Base-by-base conservation (phyloP, 1,284 basidiomycete genomes). In the Irpex rosettiformis region DNA sequence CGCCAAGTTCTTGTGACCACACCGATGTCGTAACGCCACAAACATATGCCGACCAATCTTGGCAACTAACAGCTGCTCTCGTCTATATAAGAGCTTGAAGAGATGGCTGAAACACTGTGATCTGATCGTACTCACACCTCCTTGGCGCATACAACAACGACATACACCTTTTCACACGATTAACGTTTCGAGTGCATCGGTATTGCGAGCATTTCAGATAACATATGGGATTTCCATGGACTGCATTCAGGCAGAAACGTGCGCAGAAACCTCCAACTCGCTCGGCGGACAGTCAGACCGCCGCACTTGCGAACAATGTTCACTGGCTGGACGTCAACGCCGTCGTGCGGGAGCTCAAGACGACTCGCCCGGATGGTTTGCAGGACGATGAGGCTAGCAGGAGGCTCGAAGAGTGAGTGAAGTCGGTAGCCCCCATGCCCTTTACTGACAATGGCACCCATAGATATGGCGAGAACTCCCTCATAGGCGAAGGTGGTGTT, bases 401-500 rank as follows among this genome's bases (percentile, higher is more conserved):
- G 43, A 47, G 43, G 22, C 43, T 47, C 22, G 43, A 47, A 47
- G 43, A 47, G 43, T 47, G 22, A 47, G 43, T 47, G 10, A 10
- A 21, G 4, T 47, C 10, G 10, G 21, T 10, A 47, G 11, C 18
- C 13, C 21, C 43, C 18, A 47, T 37, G 16, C 21, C 18, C 10
- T 18, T 21, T 47, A 10, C 21, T 47, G 18, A 47, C 18, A 21
- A 24, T 47, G 7, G 18, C 10, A 47, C 21, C 10, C 18, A 18
- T 18, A 47, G 43, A 47, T 27, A 52, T 27, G 49, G 49, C 27
- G 49, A 52, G 25, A 52, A 52, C 49, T 16, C 6, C 25, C 49
- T 52, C 49, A 25, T 30, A 28, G 49, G 49, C 13, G 49, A 52
- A 28, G 49, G 25, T 52, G 49, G 49, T 18, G 49, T 52, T 30